Conservation (phyloP, 306 rosid species). For the Arachis hypogaea region DNA sequence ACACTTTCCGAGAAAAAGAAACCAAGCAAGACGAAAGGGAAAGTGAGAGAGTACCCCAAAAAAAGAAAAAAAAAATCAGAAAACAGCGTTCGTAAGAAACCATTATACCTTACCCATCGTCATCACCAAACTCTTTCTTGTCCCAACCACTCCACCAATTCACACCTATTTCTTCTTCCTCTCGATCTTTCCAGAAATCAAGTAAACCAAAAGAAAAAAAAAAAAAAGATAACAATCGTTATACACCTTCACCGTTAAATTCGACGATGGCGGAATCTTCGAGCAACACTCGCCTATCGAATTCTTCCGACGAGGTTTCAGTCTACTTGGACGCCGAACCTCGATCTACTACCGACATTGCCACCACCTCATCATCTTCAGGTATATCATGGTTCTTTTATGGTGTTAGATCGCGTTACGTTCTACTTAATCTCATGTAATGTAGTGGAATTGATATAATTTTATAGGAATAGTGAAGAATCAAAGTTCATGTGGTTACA, state of each 20-base stretch:
- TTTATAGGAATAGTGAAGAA: neutral
- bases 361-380: constrained; percentile 25
- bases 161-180: neutral
- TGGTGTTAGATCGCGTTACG: neutral
- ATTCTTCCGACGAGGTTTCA: constrained; percentile 51
- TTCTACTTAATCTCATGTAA: neutral
- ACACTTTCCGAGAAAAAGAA: constrained; percentile 12
- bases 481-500: neutral
- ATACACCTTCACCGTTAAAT: neutral
- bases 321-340: constrained; percentile 45
- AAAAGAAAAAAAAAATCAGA: neutral
- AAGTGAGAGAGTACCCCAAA: neutral
- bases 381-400: neutral
- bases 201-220: neutral
- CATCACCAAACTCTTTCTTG: constrained; percentile 12
- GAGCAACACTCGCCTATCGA: neutral
- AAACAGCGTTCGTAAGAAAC: constrained; percentile 4
- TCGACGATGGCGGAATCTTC: constrained; percentile 45
- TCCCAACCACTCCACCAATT: neutral
- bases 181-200: neutral
- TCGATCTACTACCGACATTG: constrained; percentile 8
- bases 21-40: neutral
- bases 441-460: neutral
- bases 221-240: neutral
- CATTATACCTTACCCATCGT: constrained; percentile 36